Percentiles rank a stretch among this genome's conserved stretches.
Conservation (phyloP, 1,139 yeast genomes). For the Candida buenavistaensis region DNA sequence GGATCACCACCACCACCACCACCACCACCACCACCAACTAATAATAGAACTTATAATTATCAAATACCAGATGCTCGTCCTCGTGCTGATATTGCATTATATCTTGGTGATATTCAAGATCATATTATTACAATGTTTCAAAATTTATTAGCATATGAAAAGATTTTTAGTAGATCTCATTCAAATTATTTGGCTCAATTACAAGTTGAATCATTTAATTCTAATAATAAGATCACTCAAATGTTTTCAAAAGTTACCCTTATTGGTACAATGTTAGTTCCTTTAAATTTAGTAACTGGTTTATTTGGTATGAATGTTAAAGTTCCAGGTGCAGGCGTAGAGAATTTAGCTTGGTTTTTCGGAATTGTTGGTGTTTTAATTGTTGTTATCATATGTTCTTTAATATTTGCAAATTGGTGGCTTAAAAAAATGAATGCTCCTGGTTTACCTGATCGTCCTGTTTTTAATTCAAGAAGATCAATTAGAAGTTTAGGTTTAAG, state of each 20-base stretch:
- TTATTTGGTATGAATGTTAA: conserved; percentile 93
- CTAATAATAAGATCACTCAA: conserved; percentile 81
- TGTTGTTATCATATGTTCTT: conserved; percentile 27
- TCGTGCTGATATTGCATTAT: conserved; percentile 80
- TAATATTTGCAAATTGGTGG: conserved; percentile 38
- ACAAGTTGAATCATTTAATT: conserved; percentile 86
- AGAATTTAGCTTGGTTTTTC: conserved; percentile 31
- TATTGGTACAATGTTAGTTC: conserved; percentile 87
- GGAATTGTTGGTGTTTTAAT: conserved; percentile 42
- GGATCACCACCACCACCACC: conserved; percentile 4
- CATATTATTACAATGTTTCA: conserved; percentile 96
- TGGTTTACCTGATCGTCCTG: conserved; percentile 14
- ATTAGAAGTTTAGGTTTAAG: conserved; percentile 48
- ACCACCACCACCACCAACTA: conserved; percentile 8
- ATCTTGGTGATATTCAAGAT: conserved; percentile 96
- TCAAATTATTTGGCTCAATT: conserved; percentile 90
- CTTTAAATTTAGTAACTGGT: conserved; percentile 88
- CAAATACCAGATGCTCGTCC: conserved; percentile 51
- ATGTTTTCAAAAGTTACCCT: conserved; percentile 88
- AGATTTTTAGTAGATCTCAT: conserved; percentile 89
- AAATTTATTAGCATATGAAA: conserved; percentile 84
- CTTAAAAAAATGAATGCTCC: conserved; percentile 24
- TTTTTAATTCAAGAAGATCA: conserved; percentile 31
- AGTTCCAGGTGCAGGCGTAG: conserved; percentile 69
- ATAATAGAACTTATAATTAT: conserved; percentile 13